These are phyloP conservation scores for Sporothrix phasma DNA, from an alignment of 2,329 filamentous ascomycete species.

Conservation along the genomic window DNA sequence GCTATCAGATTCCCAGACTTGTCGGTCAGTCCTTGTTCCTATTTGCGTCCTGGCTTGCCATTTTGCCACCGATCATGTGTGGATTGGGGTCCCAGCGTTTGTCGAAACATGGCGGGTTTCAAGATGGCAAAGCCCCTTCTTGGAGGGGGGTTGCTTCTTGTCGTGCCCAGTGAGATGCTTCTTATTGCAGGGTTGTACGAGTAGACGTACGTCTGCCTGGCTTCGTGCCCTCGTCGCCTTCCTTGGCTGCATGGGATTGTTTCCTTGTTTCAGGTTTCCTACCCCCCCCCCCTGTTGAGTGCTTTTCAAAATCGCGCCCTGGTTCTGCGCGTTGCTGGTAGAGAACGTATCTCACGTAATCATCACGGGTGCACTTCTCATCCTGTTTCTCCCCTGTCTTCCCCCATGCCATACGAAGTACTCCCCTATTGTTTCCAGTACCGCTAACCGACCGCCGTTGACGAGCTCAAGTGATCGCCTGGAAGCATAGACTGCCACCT, in stretches of 20 bases:
- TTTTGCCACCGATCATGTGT: neutral
- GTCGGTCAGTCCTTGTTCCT: too few relatives aligned
- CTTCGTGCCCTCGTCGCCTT: neutral
- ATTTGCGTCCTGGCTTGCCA: neutral
- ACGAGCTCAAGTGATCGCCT: neutral
- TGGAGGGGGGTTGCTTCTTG: neutral
- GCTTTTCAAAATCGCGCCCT: neutral
- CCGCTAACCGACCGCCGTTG: neutral
- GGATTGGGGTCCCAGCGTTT: conserved; percentile 6
- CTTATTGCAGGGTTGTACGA: neutral
- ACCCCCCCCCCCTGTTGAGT: neutral
- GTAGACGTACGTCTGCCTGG: neutral
- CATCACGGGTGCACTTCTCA: neutral
- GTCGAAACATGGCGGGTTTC: conserved; percentile 16
- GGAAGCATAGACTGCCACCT: neutral
- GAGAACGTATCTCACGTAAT: neutral
- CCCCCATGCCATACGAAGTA: neutral
- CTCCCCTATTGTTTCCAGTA: neutral
- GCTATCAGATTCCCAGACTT: too few relatives aligned
- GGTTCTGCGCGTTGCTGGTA: too few relatives aligned
- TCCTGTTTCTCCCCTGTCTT: neutral
- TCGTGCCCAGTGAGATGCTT: neutral
- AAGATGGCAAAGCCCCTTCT: neutral
- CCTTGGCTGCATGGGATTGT: neutral
- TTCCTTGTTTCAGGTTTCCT: neutral